phyloP scores from a whole-genome alignment of 202 grass and related monocot genomes.

The Zoysia matrella region DNA sequence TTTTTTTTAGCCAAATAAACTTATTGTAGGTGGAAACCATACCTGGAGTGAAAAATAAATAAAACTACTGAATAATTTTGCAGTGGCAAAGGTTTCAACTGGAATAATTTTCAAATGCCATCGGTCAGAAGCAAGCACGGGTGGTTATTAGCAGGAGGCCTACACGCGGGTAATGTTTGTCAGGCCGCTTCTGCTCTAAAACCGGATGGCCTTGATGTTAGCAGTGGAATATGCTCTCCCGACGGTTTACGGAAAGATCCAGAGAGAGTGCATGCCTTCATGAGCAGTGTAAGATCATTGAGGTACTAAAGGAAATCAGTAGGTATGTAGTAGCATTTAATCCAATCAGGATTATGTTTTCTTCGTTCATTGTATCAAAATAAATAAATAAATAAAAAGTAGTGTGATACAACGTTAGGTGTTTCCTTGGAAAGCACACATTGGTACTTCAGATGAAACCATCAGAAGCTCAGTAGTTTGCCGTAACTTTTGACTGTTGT shows the following conservation, averaged over 20 bases:
- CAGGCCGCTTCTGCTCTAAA: constrained; percentile 51
- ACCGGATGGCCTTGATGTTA: constrained; percentile 78
- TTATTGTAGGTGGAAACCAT: neutral
- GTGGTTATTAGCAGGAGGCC: constrained; percentile 84
- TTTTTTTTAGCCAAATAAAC: neutral
- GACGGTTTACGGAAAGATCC: constrained; percentile 59
- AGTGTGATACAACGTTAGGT: neutral
- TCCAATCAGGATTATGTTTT: neutral
- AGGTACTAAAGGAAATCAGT: constrained; percentile 8
- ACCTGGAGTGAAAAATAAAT: neutral
- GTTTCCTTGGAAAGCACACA: no score
- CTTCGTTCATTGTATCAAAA: constrained; percentile 1
- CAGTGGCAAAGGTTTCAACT: constrained; percentile 90
- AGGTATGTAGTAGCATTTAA: neutral
- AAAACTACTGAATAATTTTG: constrained; percentile 22
- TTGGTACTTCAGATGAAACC: no score
- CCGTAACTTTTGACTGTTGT: no score
- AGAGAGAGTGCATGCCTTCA: constrained; percentile 61
- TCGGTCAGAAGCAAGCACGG: constrained; percentile 60
- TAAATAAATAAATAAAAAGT: neutral
- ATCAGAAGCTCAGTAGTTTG: no score
- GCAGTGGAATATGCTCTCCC: constrained; percentile 66
- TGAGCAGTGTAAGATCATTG: constrained; percentile 51
- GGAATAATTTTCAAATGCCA: constrained; percentile 68
- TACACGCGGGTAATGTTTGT: constrained; percentile 65